phyloP scores from a whole-genome alignment of 2,329 filamentous ascomycete genomes.

The Teratosphaeria epicoccoides region DNA sequence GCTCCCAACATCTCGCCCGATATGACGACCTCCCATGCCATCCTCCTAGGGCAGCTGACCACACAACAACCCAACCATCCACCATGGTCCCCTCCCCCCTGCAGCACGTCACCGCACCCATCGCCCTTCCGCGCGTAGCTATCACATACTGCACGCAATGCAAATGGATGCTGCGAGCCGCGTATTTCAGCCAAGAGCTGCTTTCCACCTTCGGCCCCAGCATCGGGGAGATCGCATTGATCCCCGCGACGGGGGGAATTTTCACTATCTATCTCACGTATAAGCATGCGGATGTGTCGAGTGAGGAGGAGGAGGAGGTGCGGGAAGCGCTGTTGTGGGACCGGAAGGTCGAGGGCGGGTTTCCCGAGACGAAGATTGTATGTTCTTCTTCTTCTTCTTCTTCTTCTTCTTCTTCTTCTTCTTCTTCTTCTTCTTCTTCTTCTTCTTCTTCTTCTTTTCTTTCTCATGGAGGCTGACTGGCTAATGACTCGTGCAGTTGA shows the following conservation, averaged over 20 bases:
- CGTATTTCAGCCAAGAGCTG: conserved; percentile 83
- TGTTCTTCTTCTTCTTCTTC: background rate
- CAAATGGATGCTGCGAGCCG: conserved; percentile 21
- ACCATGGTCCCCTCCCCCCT: background rate
- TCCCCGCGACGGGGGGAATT: conserved; percentile 73
- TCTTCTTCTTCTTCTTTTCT: no score
- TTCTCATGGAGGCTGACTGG: no score
- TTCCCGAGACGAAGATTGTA: conserved; percentile 76
- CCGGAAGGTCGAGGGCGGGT: conserved; percentile 73
- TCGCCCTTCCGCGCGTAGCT: conserved; percentile 58
- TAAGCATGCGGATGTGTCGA: conserved; percentile 5
- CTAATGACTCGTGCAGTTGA: conserved; percentile 44
- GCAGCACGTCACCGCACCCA: background rate
- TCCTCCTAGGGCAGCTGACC: no score
- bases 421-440: no score
- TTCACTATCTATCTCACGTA: conserved; percentile 62
- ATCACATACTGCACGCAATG: conserved; percentile 75
- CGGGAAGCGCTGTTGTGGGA: conserved; percentile 66
- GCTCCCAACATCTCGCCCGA: background rate
- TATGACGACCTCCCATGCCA: no score
- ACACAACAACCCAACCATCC: background rate
- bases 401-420: no score
- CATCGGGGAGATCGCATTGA: conserved; percentile 77
- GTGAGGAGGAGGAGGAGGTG: conserved; percentile 4
- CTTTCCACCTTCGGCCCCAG: conserved; percentile 80